Conservation (phyloP, 2,329 filamentous ascomycete genomes). For the Parastagonospora nodorum region DNA sequence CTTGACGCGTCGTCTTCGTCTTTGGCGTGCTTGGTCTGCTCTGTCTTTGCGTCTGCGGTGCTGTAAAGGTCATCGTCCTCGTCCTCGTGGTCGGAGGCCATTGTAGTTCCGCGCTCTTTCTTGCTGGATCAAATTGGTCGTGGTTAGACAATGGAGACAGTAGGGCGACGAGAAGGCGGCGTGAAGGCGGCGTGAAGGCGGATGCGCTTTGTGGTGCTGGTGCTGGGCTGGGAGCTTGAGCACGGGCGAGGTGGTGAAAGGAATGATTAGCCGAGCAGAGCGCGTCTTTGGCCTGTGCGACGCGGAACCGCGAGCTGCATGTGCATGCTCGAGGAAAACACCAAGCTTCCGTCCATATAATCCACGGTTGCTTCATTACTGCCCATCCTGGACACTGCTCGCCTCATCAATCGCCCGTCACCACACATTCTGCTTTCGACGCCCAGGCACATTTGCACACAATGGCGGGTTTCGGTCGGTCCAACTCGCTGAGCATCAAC, state of each 20-base stretch:
- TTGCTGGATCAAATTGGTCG: not conserved
- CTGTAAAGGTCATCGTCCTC: constrained; percentile 60
- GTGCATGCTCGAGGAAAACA: constrained; percentile 3
- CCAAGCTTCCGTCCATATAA: not conserved
- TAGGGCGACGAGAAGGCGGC: not conserved
- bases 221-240: constrained; percentile 6
- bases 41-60: constrained; percentile 34
- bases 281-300: constrained; percentile 28
- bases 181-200: not conserved
- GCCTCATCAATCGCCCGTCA: too few species aligned
- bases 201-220: not conserved
- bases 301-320: constrained; percentile 1
- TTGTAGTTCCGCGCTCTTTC: constrained; percentile 24
- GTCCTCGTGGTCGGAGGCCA: constrained; percentile 59
- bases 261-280: constrained; percentile 26
- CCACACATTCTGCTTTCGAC: too few species aligned
- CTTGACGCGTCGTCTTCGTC: constrained; percentile 39
- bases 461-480: constrained; percentile 54
- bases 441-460: not conserved
- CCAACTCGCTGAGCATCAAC: constrained; percentile 60
- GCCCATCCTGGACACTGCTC: too few species aligned
- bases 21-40: constrained; percentile 29
- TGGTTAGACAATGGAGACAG: not conserved
- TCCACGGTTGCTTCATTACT: not conserved
- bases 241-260: constrained; percentile 12